Conservation (phyloP, 1,139 yeast genomes). For the Sporopachydermia cereana region DNA sequence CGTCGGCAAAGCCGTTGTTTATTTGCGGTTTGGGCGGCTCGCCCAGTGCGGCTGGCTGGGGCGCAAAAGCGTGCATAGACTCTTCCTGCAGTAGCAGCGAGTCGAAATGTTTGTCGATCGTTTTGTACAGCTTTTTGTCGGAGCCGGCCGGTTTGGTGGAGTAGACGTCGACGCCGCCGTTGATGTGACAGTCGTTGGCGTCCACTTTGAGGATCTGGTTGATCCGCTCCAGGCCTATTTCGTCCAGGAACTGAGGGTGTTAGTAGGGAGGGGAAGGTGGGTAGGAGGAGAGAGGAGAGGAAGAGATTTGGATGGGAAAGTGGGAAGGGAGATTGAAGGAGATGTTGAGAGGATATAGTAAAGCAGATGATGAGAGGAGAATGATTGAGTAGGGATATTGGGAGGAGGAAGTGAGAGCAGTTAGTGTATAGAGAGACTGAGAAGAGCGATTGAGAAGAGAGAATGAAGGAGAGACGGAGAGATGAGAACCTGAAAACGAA, state of each 20-base stretch:
- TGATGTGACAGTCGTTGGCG: slow-evolving; percentile 73
- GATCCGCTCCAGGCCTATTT: slow-evolving; percentile 77
- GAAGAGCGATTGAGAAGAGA: too few species aligned
- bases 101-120: slow-evolving; percentile 73
- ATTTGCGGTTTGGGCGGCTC: background rate
- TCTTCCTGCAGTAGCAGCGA: slow-evolving; percentile 29
- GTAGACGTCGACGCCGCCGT: slow-evolving; percentile 90
- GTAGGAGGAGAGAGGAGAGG: too few species aligned
- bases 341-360: too few species aligned
- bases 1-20: slow-evolving; percentile 3
- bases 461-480: too few species aligned
- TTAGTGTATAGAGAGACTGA: too few species aligned
- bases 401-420: too few species aligned
- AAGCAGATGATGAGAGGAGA: too few species aligned
- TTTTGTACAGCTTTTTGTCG: slow-evolving; percentile 78
- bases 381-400: too few species aligned
- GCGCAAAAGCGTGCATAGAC: background rate
- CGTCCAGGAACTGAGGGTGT: slow-evolving; percentile 91
- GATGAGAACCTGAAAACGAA: too few species aligned
- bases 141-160: slow-evolving; percentile 90
- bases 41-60: background rate
- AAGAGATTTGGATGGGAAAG: too few species aligned
- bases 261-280: too few species aligned
- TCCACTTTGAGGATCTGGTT: slow-evolving; percentile 82
- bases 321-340: too few species aligned